Percentiles rank a stretch among this genome's conserved stretches.
phyloP scores from a whole-genome alignment of 495 filamentous ascomycete genomes.

The Talaromyces adpressus region DNA sequence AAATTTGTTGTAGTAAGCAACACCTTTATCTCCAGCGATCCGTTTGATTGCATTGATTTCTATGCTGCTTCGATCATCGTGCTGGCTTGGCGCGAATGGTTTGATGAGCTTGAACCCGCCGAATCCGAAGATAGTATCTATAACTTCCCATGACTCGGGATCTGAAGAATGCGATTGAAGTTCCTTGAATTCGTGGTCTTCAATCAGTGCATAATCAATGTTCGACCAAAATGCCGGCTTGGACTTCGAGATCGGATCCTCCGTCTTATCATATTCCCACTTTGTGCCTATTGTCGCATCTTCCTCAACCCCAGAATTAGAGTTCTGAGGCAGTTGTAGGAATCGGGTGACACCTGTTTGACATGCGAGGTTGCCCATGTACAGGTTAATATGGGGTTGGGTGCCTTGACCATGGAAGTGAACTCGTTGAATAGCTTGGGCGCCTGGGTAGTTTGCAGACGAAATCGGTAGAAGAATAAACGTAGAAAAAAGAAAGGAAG shows the following conservation, averaged over 20 bases:
- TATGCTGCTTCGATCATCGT: slow-evolving; percentile 16
- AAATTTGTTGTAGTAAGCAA: slow-evolving; percentile 15
- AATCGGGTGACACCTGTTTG: slow-evolving; percentile 95
- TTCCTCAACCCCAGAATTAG: not conserved
- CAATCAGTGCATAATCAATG: slow-evolving; percentile 77
- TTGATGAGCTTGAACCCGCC: slow-evolving; percentile 57
- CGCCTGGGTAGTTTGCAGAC: slow-evolving; percentile 84
- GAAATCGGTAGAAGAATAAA: slow-evolving; percentile 61
- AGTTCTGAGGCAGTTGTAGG: slow-evolving; percentile 35
- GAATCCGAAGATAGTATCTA: slow-evolving; percentile 64
- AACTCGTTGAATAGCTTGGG: slow-evolving; percentile 55
- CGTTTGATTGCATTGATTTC: slow-evolving; percentile 22
- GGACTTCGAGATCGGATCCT: slow-evolving; percentile 42
- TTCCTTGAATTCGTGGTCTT: slow-evolving; percentile 46
- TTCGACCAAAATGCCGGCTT: slow-evolving; percentile 66
- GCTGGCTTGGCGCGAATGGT: slow-evolving; percentile 18
- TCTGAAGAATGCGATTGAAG: slow-evolving; percentile 20
- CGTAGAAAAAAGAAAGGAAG: slow-evolving; percentile 50
- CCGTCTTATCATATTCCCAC: slow-evolving; percentile 53
- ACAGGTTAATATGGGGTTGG: slow-evolving; percentile 40
- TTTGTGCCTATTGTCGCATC: slow-evolving; percentile 5
- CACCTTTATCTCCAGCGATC: slow-evolving; percentile 17
- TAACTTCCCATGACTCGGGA: slow-evolving; percentile 59
- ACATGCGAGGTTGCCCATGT: slow-evolving; percentile 81
- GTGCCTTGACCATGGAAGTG: slow-evolving; percentile 27